Base-by-base conservation (phyloP, 176 grass and related monocot species). In the Zoysia pacifica region DNA sequence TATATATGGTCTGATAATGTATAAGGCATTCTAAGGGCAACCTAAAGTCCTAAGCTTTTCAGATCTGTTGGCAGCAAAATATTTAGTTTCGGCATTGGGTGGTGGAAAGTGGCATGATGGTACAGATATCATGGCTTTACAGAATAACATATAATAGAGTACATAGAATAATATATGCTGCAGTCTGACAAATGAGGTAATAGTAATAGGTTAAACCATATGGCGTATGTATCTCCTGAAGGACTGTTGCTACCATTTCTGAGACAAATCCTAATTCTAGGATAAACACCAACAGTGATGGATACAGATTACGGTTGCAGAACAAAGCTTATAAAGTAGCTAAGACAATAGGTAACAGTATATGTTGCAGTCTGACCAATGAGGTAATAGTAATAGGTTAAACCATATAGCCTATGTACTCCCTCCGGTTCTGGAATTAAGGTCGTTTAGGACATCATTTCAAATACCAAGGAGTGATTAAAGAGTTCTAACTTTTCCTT, bases 21-120 rank as follows among this genome's bases (percentile, higher is more conserved):
- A 75, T 35, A 12, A 75, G 48, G 47, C 12, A 76, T 7, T 11
- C 40, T 65, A 11, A 11, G 47, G 41, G 70, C 59, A 87, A 59
- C 19, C 20, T 69, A 59, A 51, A 20, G 56, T 87, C 19, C 20
- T 69, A 59, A 51, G 39, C 65, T 87, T 71, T 70, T 40, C 10
- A 76, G 41, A 39, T 64, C 16, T 56, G 13, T 63, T 85, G 20
- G 50, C 7, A 65, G 8, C 38, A 39, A 53, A 49, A 9, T 76
- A 64, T 9, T 76, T 37, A 75, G 35, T 75, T 76, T 68, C 10
- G 44, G 5, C 9, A 62, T 44, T 36, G 44, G 38, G 42, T 9
- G 38, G 6, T 48, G 58, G 49, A 60, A 76, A 62, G 1, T 18
- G 48, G 48, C 56, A 62, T 18, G 69, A 69, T 81, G 4, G 0